These are phyloP conservation scores for Glycine soja DNA, from an alignment of 306 rosid genomes.

Conservation along the genomic window DNA sequence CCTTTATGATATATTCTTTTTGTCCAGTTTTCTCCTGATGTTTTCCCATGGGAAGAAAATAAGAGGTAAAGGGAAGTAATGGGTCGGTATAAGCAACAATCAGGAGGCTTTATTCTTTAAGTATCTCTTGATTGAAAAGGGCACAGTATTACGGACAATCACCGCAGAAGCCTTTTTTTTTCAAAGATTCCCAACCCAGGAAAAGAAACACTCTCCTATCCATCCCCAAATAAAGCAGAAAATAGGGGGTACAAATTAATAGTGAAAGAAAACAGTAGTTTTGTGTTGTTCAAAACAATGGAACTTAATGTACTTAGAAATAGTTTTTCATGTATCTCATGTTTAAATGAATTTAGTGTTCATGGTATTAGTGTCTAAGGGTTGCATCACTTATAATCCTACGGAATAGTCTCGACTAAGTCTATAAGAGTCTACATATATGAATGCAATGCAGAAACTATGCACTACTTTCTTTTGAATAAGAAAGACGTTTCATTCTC, in stretches of 20 bases:
- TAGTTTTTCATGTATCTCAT: neutral
- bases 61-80: neutral
- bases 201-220: conserved; percentile 22
- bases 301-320: neutral
- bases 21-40: neutral
- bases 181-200: conserved; percentile 10
- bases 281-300: neutral
- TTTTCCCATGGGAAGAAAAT: conserved; percentile 31
- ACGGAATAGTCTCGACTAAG: neutral
- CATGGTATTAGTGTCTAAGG: neutral
- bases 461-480: neutral
- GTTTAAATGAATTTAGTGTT: neutral
- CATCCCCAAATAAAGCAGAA: neutral
- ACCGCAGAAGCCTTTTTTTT: neutral
- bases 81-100: conserved; percentile 16
- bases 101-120: neutral
- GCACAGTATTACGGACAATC: conserved; percentile 7
- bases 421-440: neutral
- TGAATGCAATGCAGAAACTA: neutral
- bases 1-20: conserved; percentile 38
- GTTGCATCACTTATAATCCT: conserved; percentile 7
- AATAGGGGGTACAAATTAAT: neutral
- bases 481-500: neutral
- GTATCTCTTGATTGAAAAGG: neutral
- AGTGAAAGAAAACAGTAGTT: conserved; percentile 20